Evolutionary conservation across 331 rosid genomes (phyloP).

Genomic region (Arachis monticola): DNA sequence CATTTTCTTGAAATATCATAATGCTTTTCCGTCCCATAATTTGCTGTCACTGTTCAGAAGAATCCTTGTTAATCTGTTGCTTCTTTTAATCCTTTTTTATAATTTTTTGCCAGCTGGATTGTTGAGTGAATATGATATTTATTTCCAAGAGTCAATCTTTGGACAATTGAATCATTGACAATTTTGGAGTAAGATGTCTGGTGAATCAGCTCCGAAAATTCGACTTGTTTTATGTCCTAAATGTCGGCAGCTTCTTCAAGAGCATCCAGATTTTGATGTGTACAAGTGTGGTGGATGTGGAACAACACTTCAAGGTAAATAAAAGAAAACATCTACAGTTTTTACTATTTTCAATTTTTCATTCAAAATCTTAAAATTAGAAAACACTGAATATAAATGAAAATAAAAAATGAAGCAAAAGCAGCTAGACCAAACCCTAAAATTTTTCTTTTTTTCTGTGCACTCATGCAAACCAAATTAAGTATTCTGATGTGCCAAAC

Average conservation of each 20-base stretch:
- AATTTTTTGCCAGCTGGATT: slow-evolving; percentile 1
- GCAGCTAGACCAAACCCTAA: slow-evolving; percentile 13
- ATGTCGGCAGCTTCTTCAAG: slow-evolving; percentile 74
- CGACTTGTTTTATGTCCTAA: slow-evolving; percentile 86
- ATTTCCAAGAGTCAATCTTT: slow-evolving; percentile 31
- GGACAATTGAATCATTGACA: slow-evolving; percentile 13
- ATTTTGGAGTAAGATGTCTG: slow-evolving; percentile 55
- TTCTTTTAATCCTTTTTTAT: neutral
- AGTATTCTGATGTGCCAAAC: neutral
- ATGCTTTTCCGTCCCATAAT: neutral
- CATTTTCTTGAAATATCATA: slow-evolving; percentile 22
- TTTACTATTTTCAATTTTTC: too few species aligned
- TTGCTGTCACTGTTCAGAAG: neutral
- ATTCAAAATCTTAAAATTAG: too few species aligned
- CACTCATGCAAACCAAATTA: neutral
- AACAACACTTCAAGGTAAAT: slow-evolving; percentile 73
- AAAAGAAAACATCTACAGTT: neutral
- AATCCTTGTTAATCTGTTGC: slow-evolving; percentile 19
- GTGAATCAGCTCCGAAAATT: slow-evolving; percentile 55
- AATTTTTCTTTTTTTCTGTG: slow-evolving; percentile 3
- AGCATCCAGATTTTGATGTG: slow-evolving; percentile 58
- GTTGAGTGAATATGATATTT: slow-evolving; percentile 35
- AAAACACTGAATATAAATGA: too few species aligned
- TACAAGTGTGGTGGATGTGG: slow-evolving; percentile 92
- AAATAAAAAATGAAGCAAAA: too few species aligned